Evolutionary conservation across 2,329 filamentous ascomycete genomes (phyloP).

Genomic region (Cytospora leucostoma): DNA sequence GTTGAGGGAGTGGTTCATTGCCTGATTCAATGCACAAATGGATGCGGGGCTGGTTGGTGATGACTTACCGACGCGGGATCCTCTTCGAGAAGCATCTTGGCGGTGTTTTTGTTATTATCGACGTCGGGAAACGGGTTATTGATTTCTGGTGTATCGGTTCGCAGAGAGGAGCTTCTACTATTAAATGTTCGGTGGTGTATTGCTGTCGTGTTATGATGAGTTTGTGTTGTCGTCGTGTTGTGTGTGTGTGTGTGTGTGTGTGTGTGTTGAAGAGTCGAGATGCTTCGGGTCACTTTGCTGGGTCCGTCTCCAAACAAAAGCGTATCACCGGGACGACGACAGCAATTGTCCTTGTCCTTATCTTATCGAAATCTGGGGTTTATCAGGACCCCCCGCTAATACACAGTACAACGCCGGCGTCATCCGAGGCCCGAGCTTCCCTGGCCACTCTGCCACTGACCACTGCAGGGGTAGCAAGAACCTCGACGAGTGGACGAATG

Average conservation of each 20-base stretch:
- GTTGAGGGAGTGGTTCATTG: neutral
- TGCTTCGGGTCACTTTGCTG: neutral
- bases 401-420: conserved; percentile 4
- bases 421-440: conserved; percentile 19
- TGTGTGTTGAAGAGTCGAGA: neutral
- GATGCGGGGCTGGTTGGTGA: neutral
- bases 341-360: conserved; percentile 25
- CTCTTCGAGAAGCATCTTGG: conserved; percentile 89
- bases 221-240: neutral
- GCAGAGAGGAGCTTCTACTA: neutral
- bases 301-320: conserved; percentile 21
- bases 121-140: neutral
- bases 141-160: neutral
- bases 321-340: conserved; percentile 31
- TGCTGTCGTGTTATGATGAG: neutral
- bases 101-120: conserved; percentile 18
- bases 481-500: conserved; percentile 5
- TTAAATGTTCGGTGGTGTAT: neutral
- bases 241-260: no score
- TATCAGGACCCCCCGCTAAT: no score
- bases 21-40: neutral
- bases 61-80: conserved; percentile 76
- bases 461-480: conserved; percentile 16
- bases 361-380: conserved; percentile 32
- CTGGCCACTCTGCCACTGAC: no score